Conservation (phyloP, 179 eudicot genomes). For the Camellia oleifera region DNA sequence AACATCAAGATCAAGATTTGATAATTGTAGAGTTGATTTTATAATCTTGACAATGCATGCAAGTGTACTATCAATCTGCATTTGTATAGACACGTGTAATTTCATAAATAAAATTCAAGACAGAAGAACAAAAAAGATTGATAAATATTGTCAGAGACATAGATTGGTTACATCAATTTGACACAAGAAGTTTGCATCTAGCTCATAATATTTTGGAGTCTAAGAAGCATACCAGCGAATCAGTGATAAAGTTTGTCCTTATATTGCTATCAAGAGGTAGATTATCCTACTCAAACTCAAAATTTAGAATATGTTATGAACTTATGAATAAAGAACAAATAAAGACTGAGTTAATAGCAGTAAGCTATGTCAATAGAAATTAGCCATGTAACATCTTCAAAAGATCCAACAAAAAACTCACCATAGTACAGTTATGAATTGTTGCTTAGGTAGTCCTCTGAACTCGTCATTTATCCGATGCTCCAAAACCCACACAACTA, state of each 20-base stretch:
- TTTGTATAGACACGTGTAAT: too few species aligned
- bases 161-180: too few species aligned
- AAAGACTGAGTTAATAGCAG: background rate
- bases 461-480: constrained; percentile 89
- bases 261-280: background rate
- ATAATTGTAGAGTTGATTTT: too few species aligned
- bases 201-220: too few species aligned
- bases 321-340: background rate
- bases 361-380: background rate
- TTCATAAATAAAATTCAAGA: too few species aligned
- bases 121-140: too few species aligned
- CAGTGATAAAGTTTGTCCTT: background rate
- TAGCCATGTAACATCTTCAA: background rate
- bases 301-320: background rate
- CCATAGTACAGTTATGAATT: constrained; percentile 82
- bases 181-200: too few species aligned
- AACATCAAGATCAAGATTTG: too few species aligned
- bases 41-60: too few species aligned
- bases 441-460: constrained; percentile 77
- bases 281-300: constrained; percentile 2
- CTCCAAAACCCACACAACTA: constrained; percentile 90
- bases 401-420: constrained; percentile 27
- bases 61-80: too few species aligned
- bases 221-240: too few species aligned
- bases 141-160: too few species aligned